Evolutionary conservation across 805 yeast species (phyloP).

Genomic region (Barnettozyma wickerhamii): DNA sequence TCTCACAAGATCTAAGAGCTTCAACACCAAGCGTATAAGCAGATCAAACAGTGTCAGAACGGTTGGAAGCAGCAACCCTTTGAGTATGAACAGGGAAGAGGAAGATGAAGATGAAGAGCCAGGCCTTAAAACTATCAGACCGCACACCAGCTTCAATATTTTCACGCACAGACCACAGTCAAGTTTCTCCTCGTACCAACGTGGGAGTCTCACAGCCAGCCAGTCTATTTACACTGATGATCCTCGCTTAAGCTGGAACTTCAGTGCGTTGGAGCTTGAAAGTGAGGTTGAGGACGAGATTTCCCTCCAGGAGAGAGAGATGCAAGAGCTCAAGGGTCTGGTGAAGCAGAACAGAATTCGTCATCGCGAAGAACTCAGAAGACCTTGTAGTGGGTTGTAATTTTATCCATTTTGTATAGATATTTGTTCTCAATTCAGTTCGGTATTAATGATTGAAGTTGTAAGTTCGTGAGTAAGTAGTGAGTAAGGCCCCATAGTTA

Average conservation of each 20-base stretch:
- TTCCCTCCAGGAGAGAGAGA: background rate
- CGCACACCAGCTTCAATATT: background rate
- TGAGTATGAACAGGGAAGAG: background rate
- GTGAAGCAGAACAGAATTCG: conserved; percentile 2
- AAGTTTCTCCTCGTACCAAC: background rate
- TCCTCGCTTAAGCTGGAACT: conserved; percentile 2
- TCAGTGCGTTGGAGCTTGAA: conserved; percentile 5
- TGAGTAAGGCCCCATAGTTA: no score
- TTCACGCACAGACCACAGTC: background rate
- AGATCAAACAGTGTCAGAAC: background rate
- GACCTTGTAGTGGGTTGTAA: conserved; percentile 3
- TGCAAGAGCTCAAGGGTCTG: conserved; percentile 2
- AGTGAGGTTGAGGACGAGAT: conserved; percentile 1
- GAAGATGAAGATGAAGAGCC: background rate
- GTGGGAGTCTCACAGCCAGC: background rate
- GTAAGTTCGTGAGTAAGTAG: no score
- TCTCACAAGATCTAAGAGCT: no score
- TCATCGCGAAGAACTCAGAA: conserved; percentile 4
- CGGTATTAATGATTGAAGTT: no score
- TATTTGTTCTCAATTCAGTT: no score
- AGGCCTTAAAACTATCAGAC: background rate
- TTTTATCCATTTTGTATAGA: background rate
- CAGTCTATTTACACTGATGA: conserved; percentile 2
- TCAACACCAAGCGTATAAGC: background rate
- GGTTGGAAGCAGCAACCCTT: background rate